Evolutionary conservation across 352 stramenopile species (phyloP), one percentile per base, ranked within the genome.

Genomic region (Phytophthora foliorum): DNA sequence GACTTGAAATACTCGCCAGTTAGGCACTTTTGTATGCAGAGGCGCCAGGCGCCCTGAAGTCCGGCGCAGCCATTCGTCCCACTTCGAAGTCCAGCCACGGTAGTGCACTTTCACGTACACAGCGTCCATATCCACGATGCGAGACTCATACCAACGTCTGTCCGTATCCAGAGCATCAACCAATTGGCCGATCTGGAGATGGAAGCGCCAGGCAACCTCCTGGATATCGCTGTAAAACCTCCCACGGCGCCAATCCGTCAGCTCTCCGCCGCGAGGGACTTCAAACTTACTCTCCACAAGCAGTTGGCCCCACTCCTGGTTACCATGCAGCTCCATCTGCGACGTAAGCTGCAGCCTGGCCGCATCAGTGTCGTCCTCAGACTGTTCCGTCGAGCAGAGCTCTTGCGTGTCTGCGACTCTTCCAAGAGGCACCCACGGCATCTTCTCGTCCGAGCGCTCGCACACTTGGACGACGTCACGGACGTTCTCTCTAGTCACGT

Each of bases 41-140:
- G 91, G 92, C 24, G 92, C 87, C 24, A 99, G 74, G 4, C 97
- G 86, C 14, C 75, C 69, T 8, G 96, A 99, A 51, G 95, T 83
- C 36, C 83, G 90, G 10, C 85, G 68, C 38, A 99, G 80, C 95
- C 95, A 99, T 75, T 99, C 97, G 75, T 99, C 96, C 97, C 97
- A 99, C 57, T 98, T 92, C 10, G 88, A 70, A 1, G 97, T 97
- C 97, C 97, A 99, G 14, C 97, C 96, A 51, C 98, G 98, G 69
- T 99, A 99, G 71, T 99, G 96, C 46, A 99, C 91, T 41, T 95
- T 82, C 24, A 99, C 80, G n/a, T 94, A 77, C 5, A 59, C 64
- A 8, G 72, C 42, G 6, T 81, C 77, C 39, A 82, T 51, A 6
- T 72, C 78, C n/a, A 93, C 67, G 21, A 94, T 54, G 16, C 80